Percentiles rank a stretch among this genome's conserved stretches.
phyloP scores from a whole-genome alignment of 1,284 basidiomycete species.

The Exobasidium rhododendri region DNA sequence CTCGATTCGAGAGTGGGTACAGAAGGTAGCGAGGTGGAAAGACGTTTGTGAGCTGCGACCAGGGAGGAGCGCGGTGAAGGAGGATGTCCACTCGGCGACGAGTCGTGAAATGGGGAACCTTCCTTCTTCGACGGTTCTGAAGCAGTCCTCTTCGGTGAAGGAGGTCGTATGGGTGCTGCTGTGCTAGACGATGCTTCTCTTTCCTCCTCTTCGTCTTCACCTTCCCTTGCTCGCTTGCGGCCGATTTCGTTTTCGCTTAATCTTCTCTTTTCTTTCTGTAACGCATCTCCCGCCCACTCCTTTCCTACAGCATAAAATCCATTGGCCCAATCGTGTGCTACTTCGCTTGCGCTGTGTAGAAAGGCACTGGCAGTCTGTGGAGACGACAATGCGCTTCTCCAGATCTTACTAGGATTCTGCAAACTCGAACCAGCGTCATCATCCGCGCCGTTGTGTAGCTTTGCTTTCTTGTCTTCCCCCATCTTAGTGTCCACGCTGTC shows the following conservation, averaged over 20 bases:
- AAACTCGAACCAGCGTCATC: not conserved
- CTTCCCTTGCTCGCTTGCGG: not conserved
- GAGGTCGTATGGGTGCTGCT: not conserved
- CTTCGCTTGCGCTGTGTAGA: constrained; percentile 4
- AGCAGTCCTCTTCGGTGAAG: not conserved
- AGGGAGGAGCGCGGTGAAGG: not conserved
- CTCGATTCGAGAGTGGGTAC: not conserved
- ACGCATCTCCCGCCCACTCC: constrained; percentile 5
- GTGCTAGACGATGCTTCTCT: not conserved
- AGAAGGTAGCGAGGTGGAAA: not conserved
- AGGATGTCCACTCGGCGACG: not conserved
- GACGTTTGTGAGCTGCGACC: not conserved
- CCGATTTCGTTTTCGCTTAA: not conserved
- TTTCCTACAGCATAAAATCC: constrained; percentile 8
- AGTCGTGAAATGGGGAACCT: not conserved
- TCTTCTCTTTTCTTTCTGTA: constrained; percentile 3
- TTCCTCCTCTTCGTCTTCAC: constrained; percentile 11
- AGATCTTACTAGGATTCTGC: not conserved
- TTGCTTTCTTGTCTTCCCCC: not conserved
- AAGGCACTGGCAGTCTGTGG: constrained; percentile 5
- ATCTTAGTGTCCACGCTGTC: not conserved
- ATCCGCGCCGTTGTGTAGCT: too few species aligned
- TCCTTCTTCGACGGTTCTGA: not conserved
- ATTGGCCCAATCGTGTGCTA: constrained; percentile 13
- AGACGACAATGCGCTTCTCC: not conserved